These are phyloP conservation scores for Nannochloropsis granulata DNA, from an alignment of 108 stramenopile species.

Conservation along the genomic window DNA sequence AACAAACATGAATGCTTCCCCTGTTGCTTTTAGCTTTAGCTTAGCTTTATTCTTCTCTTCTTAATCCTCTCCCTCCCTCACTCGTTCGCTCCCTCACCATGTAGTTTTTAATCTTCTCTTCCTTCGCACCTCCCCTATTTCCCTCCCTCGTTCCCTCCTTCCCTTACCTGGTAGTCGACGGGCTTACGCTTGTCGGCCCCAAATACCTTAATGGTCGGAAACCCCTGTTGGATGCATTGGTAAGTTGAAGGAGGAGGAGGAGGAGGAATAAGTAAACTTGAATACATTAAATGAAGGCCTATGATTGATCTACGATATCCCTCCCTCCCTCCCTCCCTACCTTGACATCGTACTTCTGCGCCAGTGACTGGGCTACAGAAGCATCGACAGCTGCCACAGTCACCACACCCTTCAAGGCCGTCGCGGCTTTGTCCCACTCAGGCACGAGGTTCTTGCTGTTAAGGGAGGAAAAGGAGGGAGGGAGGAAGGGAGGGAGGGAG, in stretches of 20 bases:
- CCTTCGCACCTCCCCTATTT: neutral
- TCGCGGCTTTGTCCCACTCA: slow-evolving; percentile 38
- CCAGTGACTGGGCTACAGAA: neutral
- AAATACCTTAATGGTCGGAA: slow-evolving; percentile 39
- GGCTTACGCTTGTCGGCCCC: slow-evolving; percentile 39
- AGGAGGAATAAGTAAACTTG: no score
- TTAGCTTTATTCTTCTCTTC: neutral
- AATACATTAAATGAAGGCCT: neutral
- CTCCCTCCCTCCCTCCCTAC: neutral
- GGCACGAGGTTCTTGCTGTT: slow-evolving; percentile 34
- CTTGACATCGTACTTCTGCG: slow-evolving; percentile 5
- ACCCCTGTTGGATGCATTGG: slow-evolving; percentile 17
- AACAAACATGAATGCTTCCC: no score
- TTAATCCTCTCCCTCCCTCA: neutral
- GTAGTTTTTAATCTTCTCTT: neutral
- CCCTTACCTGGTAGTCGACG: slow-evolving; percentile 17
- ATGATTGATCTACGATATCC: neutral
- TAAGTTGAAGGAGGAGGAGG: neutral
- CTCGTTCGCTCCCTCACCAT: neutral
- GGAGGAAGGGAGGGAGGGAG: neutral
- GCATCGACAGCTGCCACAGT: slow-evolving; percentile 31
- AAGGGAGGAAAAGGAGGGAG: neutral
- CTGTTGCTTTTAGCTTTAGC: no score
- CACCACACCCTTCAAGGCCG: slow-evolving; percentile 33
- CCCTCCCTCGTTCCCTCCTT: neutral